Base-by-base conservation (phyloP, 805 yeast species). In the Monosporozyma yasuniensis region DNA sequence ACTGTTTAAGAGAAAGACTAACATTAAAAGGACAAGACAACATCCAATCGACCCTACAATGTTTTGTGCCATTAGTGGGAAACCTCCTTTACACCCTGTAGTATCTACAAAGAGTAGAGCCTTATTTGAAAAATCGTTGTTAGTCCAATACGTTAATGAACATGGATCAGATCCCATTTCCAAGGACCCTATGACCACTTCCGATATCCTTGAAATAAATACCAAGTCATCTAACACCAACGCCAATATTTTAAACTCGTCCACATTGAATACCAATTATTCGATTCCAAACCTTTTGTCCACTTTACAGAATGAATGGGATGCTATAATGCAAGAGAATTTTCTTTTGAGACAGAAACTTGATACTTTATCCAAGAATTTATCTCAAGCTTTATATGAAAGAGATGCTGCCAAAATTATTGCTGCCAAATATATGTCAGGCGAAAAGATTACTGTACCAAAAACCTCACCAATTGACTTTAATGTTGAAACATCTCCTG, bases 361-460 rank as follows among this genome's bases (percentile, higher is more conserved):
- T 37, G 77, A 74, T 47, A 71, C 72, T 22, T 74, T 89, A 1
- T 76, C 84, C 51, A 79, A 84, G 56, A 91, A 88, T 58, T 70
- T 90, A 46, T 82, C 93, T 28, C 70, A 84, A 2, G 83, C 96
- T 0, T 68, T 89, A 39, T 90, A 88, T 59, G 84, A 83, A 60
- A 86, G 86, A 54, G 98, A 90, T 63, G 96, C 97, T 0, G 95
- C 96, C 2, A 81, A 85, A 3, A 72, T 90, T 50, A 96, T 90
- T 1, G 95, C 91, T 0, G 81, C 95, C 0, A 74, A 75, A 43
- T 28, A 28, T 11, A 18, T 28, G 35, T 21, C 16, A 5, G 22
- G 22, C 27, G 19, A 27, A 25, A 27, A n/a, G 44, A 18, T 9
- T 12, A 16, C 6, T 11, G n/a, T 10, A 19, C 38, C 38, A 4